Conservation (phyloP, 1,284 basidiomycete genomes). For the Moniliophthora roreri region DNA sequence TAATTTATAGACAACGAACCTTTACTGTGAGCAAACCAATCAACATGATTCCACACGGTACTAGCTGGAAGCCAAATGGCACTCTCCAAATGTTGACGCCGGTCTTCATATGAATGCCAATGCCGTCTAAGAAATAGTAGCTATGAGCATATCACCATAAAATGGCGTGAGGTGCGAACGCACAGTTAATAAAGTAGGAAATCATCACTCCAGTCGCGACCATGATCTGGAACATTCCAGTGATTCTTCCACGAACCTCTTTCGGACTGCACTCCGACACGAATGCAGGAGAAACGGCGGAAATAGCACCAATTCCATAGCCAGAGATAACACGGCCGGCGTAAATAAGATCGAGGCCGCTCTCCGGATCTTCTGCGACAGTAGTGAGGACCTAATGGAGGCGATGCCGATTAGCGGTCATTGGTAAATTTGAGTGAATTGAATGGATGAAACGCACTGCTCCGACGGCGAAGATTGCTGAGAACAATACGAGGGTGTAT, state of each 20-base stretch:
- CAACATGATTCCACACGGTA: constrained; percentile 78
- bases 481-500: constrained; percentile 49
- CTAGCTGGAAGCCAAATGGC: constrained; percentile 74
- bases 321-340: constrained; percentile 57
- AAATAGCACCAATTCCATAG: constrained; percentile 56
- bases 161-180: constrained; percentile 21
- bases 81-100: constrained; percentile 65
- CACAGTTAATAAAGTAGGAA: constrained; percentile 77
- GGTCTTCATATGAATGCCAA: constrained; percentile 50
- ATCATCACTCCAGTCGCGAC: constrained; percentile 56
- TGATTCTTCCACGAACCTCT: constrained; percentile 57
- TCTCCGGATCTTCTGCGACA: constrained; percentile 36
- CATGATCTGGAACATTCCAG: constrained; percentile 69
- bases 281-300: constrained; percentile 60
- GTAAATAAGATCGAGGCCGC: constrained; percentile 56
- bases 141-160: not conserved
- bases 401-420: not conserved
- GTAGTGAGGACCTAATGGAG: constrained; percentile 6
- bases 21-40: constrained; percentile 71
- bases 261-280: constrained; percentile 70
- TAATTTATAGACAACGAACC: constrained; percentile 31
- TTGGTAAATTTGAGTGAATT: too few relatives aligned
- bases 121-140: constrained; percentile 46
- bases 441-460: constrained; percentile 42
- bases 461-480: constrained; percentile 56